A percentile compares a stretch with the other conserved stretches of the same genome.
These are phyloP conservation scores for Eutrema japonicum DNA, from an alignment of 345 rosid species.

Conservation along the genomic window DNA sequence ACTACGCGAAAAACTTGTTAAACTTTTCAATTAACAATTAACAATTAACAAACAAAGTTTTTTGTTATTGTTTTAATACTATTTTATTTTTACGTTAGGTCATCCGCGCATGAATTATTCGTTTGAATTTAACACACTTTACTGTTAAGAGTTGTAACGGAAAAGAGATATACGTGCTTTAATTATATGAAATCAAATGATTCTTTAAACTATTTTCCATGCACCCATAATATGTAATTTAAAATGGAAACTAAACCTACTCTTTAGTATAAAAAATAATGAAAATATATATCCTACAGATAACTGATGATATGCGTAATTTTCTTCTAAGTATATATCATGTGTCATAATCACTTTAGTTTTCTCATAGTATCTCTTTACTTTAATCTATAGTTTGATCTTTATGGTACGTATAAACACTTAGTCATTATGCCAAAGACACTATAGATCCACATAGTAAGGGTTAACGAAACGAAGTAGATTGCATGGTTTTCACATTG, in stretches of 20 bases:
- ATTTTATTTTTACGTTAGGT: not conserved
- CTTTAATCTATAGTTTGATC: slow-evolving; percentile 17
- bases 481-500: slow-evolving; percentile 30
- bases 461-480: too few relatives aligned
- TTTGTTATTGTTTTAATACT: not conserved
- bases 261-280: not conserved
- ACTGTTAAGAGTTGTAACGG: not conserved
- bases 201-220: not conserved
- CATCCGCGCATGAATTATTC: not conserved
- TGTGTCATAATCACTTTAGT: slow-evolving; percentile 34
- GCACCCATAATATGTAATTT: not conserved
- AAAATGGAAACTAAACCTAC: not conserved
- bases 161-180: not conserved
- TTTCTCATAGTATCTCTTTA: not conserved
- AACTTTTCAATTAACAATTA: not conserved
- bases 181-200: not conserved
- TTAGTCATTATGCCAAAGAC: slow-evolving; percentile 21
- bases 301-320: not conserved
- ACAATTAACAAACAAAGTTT: not conserved
- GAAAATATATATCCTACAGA: slow-evolving; percentile 1
- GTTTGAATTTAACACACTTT: not conserved
- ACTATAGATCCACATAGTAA: slow-evolving; percentile 1
- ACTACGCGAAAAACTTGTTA: not conserved
- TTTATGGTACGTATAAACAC: slow-evolving; percentile 5
- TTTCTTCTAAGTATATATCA: not conserved